Evolutionary conservation across 768 basidiomycete genomes (phyloP).

Genomic region (Calvatia gigantea): DNA sequence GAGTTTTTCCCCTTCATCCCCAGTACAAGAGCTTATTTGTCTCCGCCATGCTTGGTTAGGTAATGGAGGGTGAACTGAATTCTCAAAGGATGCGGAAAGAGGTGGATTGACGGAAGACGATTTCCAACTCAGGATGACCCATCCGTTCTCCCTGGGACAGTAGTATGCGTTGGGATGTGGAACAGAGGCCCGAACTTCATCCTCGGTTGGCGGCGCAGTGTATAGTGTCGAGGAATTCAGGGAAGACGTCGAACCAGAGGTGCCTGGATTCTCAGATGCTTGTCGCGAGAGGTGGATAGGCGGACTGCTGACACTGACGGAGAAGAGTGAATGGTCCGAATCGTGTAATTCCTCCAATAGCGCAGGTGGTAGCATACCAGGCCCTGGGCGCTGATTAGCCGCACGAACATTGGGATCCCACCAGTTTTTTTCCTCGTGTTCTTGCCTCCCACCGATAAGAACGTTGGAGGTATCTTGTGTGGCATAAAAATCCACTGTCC

Average conservation of each 20-base stretch:
- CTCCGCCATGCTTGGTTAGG: slow-evolving; percentile 55
- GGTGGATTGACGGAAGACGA: slow-evolving; percentile 59
- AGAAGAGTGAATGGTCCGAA: slow-evolving; percentile 68
- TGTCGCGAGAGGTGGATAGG: slow-evolving; percentile 17
- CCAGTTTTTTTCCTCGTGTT: slow-evolving; percentile 64
- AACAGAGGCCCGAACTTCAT: slow-evolving; percentile 63
- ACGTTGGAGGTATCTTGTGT: slow-evolving; percentile 25
- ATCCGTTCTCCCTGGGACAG: slow-evolving; percentile 78
- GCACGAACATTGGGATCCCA: slow-evolving; percentile 55
- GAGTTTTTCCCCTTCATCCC: slow-evolving; percentile 36
- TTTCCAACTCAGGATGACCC: slow-evolving; percentile 74
- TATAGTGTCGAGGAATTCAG: slow-evolving; percentile 16
- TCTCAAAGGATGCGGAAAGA: slow-evolving; percentile 51
- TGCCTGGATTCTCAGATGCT: slow-evolving; percentile 12
- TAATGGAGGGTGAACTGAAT: slow-evolving; percentile 36
- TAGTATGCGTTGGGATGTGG: slow-evolving; percentile 85
- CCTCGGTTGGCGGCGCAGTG: slow-evolving; percentile 36
- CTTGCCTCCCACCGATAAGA: slow-evolving; percentile 58
- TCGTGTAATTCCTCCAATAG: slow-evolving; percentile 68
- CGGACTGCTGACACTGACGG: slow-evolving; percentile 41
- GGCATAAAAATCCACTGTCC: slow-evolving; percentile 22
- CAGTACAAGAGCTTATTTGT: slow-evolving; percentile 48
- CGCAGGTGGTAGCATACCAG: slow-evolving; percentile 65
- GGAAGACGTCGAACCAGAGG: slow-evolving; percentile 21
- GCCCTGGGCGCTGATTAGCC: slow-evolving; percentile 54